A percentile compares a stretch with the other conserved stretches of the same genome.
Evolutionary conservation across 495 filamentous ascomycete genomes (phyloP).

Genomic region (Baudoinia panamericana): DNA sequence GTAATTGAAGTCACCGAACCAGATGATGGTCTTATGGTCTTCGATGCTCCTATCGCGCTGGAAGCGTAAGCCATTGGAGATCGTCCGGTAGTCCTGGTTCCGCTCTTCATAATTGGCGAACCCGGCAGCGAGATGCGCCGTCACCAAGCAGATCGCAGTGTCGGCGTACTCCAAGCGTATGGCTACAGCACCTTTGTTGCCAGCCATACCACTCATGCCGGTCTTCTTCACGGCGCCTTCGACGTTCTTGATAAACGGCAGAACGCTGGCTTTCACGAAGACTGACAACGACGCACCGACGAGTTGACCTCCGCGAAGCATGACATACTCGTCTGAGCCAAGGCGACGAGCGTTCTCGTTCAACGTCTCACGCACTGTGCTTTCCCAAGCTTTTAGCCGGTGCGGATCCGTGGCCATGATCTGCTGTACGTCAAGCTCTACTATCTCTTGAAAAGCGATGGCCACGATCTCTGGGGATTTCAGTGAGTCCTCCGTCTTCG

Average conservation of each 20-base stretch:
- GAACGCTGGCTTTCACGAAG: constrained; percentile 64
- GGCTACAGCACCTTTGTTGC: constrained; percentile 95
- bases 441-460: constrained; percentile 94
- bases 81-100: constrained; percentile 85
- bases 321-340: constrained; percentile 65
- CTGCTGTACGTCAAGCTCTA: constrained; percentile 89
- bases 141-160: constrained; percentile 88
- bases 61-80: constrained; percentile 75
- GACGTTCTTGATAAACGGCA: constrained; percentile 83
- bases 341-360: constrained; percentile 51
- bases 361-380: constrained; percentile 60
- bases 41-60: constrained; percentile 80
- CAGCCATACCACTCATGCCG: constrained; percentile 90
- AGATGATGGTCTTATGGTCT: constrained; percentile 88
- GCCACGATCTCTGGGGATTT: constrained; percentile 65
- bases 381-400: constrained; percentile 74
- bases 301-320: constrained; percentile 82
- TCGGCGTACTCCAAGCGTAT: constrained; percentile 93
- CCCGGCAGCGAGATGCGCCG: constrained; percentile 89
- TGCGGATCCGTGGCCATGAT: constrained; percentile 97
- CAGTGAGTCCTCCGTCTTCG: constrained; percentile 37
- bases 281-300: constrained; percentile 88
- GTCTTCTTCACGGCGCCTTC: constrained; percentile 96
- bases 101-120: constrained; percentile 96
- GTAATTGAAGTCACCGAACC: constrained; percentile 99